Evolutionary conservation across 108 stramenopile genomes (phyloP), one percentile per base, ranked within the genome.

Genomic region (Asterionellopsis glacialis): DNA sequence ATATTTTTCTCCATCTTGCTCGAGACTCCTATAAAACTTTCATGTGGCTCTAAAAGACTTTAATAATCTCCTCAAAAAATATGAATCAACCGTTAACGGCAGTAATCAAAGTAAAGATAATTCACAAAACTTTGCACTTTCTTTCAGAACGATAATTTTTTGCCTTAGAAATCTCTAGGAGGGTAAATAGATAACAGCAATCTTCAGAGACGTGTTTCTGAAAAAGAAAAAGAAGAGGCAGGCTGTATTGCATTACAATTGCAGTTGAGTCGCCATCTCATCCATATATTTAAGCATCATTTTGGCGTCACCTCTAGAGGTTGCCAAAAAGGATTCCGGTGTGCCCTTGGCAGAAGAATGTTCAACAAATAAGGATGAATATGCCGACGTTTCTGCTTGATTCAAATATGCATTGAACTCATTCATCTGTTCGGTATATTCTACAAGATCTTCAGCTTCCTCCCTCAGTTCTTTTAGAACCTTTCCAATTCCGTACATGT

Each of bases 321-420:
- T 82, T 24, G 49, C 67, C 60, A 82, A 53, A 0, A 71, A 66
- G 26, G 70, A 68, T 61, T 79, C 81, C 18, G 78, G 72, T 19
- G 72, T 77, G 9, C 61, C 53, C 64, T 78, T 82, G 27, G 84
- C 79, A 16, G 68, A 61, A 5, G 76, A 77, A 63, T 74, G 69
- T 56, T 86, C 81, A 22, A 65, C 84, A 65, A 86, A 86, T 44
- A 82, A 43, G 22, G 76, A 74, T 50, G 68, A 68, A 49, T 86
- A 86, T 0, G 81, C 81, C 11, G 81, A 68, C 16, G 74, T 70
- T 39, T 86, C 84, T 19, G 84, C 81, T 45, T 76, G 75, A 51
- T 56, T 71, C 19, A 77, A 49, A 54, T 74, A 74, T 0, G 80
- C 69, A 39, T 82, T 73, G 56, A 86, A 86, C 41, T 80, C 81